Conservation (phyloP, 1,139 yeast genomes). For the Zygosaccharomyces sapae region DNA sequence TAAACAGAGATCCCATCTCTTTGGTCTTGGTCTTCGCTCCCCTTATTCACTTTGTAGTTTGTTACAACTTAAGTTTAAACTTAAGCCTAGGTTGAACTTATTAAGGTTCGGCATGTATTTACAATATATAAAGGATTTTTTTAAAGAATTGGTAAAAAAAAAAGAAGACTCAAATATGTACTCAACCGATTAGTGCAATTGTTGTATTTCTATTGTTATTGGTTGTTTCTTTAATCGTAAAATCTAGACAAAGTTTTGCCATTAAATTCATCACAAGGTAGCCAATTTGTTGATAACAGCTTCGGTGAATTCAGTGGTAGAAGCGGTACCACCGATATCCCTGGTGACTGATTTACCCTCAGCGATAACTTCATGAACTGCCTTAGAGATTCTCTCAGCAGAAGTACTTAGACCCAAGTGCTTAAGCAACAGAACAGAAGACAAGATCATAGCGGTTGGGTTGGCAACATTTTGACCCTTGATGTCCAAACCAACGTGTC, state of each 20-base stretch:
- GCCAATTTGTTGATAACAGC: conserved; percentile 34
- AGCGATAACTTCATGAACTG: conserved; percentile 83
- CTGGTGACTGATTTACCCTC: conserved; percentile 77
- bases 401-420: conserved; percentile 82
- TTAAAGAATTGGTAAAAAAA: neutral
- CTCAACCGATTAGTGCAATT: neutral
- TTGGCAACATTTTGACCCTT: conserved; percentile 92
- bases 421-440: conserved; percentile 87
- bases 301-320: conserved; percentile 86
- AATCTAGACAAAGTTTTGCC: neutral
- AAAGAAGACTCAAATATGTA: neutral
- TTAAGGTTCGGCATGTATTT: neutral
- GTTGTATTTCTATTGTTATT: neutral
- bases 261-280: conserved; percentile 15
- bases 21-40: neutral
- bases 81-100: neutral
- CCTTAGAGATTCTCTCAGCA: conserved; percentile 82
- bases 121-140: neutral
- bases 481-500: conserved; percentile 97
- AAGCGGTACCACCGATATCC: conserved; percentile 84
- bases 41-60: neutral
- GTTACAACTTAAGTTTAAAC: neutral
- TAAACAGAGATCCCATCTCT: conserved; percentile 21
- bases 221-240: conserved; percentile 1
- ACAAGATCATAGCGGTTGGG: conserved; percentile 96